Evolutionary conservation across 2,329 filamentous ascomycete species (phyloP).

Genomic region (Microsporum ferrugineum): DNA sequence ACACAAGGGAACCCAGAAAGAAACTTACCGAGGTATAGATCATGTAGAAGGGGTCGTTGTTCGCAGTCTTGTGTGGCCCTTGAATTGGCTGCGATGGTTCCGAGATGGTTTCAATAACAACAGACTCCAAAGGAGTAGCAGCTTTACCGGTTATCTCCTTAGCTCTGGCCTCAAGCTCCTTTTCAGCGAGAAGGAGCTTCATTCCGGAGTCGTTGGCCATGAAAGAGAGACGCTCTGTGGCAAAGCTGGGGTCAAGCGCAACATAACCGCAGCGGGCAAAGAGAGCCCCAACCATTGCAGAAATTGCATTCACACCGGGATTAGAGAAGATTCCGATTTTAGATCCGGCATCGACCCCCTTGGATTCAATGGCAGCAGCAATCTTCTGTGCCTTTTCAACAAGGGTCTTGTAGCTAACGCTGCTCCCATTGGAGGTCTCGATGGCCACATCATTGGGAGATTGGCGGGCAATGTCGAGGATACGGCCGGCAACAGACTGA

Average conservation of each 20-base stretch:
- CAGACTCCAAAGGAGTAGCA: background rate
- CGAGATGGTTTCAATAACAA: background rate
- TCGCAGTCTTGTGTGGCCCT: background rate
- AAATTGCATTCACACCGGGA: slow-evolving; percentile 16
- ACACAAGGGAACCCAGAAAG: background rate
- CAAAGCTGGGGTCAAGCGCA: slow-evolving; percentile 17
- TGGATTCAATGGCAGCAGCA: slow-evolving; percentile 6
- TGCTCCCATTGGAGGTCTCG: slow-evolving; percentile 15
- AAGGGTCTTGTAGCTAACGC: slow-evolving; percentile 15
- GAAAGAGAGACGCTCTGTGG: slow-evolving; percentile 16
- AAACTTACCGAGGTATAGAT: slow-evolving; percentile 18
- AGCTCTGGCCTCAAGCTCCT: slow-evolving; percentile 8
- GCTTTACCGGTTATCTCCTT: slow-evolving; percentile 7
- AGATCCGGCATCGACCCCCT: slow-evolving; percentile 10
- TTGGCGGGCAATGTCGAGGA: slow-evolving; percentile 11
- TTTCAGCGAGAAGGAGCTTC: slow-evolving; percentile 11
- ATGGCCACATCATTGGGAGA: slow-evolving; percentile 15
- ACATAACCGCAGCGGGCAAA: slow-evolving; percentile 13
- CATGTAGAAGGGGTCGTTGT: slow-evolving; percentile 16
- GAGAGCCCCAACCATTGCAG: slow-evolving; percentile 15
- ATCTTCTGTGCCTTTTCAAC: slow-evolving; percentile 13
- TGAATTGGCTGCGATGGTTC: slow-evolving; percentile 3
- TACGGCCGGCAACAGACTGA: slow-evolving; percentile 10
- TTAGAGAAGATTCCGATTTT: slow-evolving; percentile 15
- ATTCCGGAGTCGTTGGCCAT: slow-evolving; percentile 15